Conservation (phyloP, 2,329 filamentous ascomycete genomes). For the Periglandula ipomoeae region DNA sequence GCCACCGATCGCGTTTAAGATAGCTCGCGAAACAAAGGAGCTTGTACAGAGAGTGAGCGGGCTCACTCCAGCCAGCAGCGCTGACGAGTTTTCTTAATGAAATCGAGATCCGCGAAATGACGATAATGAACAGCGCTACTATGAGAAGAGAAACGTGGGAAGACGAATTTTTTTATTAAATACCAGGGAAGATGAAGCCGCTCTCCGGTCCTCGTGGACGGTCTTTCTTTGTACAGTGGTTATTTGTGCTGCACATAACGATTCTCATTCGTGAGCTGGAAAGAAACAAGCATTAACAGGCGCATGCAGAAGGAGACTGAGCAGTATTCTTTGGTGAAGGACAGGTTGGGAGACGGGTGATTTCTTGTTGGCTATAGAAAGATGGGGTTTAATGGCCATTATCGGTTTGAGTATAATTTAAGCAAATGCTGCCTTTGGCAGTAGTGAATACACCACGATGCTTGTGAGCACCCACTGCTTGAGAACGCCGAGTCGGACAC, state of each 20-base stretch:
- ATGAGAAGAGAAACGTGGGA: background rate
- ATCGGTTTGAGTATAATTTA: background rate
- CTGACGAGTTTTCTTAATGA: slow-evolving; percentile 38
- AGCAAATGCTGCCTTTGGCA: background rate
- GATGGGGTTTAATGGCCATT: background rate
- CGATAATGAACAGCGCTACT: background rate
- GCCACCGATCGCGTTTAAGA: slow-evolving; percentile 79
- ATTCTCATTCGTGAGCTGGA: background rate
- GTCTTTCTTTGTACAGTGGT: background rate
- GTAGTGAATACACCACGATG: background rate
- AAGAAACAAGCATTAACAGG: background rate
- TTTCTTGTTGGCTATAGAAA: background rate
- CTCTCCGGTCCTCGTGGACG: background rate
- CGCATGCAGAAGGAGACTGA: background rate
- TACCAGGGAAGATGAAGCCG: background rate
- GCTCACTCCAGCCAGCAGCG: slow-evolving; percentile 21
- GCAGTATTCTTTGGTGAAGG: background rate
- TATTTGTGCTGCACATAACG: background rate
- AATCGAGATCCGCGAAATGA: slow-evolving; percentile 6
- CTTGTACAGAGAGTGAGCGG: slow-evolving; percentile 38
- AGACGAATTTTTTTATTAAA: background rate
- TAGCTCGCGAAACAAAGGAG: slow-evolving; percentile 74
- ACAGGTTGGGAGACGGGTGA: background rate
- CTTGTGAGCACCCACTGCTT: background rate
- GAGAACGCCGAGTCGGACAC: background rate